Evolutionary conservation across 2,329 filamentous ascomycete species (phyloP), one percentile per base, ranked within the genome.

Genomic region (Talaromyces sp.): DNA sequence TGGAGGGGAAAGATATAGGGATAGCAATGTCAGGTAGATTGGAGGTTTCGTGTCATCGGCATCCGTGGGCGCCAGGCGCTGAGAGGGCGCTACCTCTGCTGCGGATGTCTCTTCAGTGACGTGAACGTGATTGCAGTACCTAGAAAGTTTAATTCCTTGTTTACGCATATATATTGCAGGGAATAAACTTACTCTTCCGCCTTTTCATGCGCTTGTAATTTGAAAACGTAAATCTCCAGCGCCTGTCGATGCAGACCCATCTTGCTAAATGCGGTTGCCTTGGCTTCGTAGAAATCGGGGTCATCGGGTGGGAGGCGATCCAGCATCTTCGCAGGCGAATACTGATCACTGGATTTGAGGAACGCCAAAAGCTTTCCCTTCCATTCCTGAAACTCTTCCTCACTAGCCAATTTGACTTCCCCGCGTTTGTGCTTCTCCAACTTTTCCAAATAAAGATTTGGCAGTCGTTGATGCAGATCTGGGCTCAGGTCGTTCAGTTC

Each of bases 161-260:
- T 11, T 10, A 27, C 31, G 26, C 50, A 64, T 35, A 59, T 4
- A 41, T 17, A 1, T 2, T 5, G 27, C 32, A 13, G 27, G 50
- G 26, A 17, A 21, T 27, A 17, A 26, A 81, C 86, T 63, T 79
- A 96, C 88, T 96, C 91, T 83, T 99, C 95, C 32, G 95, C 95
- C 75, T 96, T 98, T 13, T 79, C 80, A 64, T 90, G 93, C 73
- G 96, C 89, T 66, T 89, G 80, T 73, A 99, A 85, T 73, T 93
- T 95, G 77, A 97, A 99, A 29, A 98, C 93, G 72, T 96, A 99
- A 57, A 99, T 96, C 71, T 95, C 89, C n/a, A 99, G 79, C 0
- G 95, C 95, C 75, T 98, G 92, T 71, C 91, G 93, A 77, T 99
- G 93, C 68, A 93, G 89, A 7, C 91, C 91, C 90, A 98, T 96